phyloP scores from a whole-genome alignment of 108 stramenopile genomes.

The Nitzschia sp. region DNA sequence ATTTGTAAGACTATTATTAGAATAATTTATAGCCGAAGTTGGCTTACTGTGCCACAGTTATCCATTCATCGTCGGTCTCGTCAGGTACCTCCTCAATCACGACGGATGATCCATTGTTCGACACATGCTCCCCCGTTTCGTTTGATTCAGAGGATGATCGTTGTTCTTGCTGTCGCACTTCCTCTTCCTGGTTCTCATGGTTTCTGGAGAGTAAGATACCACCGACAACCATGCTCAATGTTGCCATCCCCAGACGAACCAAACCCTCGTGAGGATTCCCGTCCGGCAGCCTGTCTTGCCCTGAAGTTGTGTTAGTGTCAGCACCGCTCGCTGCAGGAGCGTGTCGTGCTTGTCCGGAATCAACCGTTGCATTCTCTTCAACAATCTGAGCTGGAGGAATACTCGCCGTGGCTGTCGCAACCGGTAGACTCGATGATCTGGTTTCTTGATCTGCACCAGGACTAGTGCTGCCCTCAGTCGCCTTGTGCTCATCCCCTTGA shows the following conservation, averaged over 20 bases:
- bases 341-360: not conserved
- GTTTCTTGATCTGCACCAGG: not conserved
- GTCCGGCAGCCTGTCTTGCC: not conserved
- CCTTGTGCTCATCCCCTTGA: not conserved
- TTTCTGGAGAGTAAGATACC: slow-evolving; percentile 16
- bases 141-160: not conserved
- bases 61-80: slow-evolving; percentile 35
- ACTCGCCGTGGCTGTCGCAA: not conserved
- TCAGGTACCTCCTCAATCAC: slow-evolving; percentile 30
- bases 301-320: not conserved
- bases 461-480: not conserved
- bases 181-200: not conserved
- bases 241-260: slow-evolving; percentile 20
- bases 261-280: slow-evolving; percentile 6
- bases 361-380: not conserved
- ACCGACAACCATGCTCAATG: slow-evolving; percentile 26
- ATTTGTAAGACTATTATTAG: slow-evolving; percentile 45
- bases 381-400: not conserved
- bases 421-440: too few species aligned
- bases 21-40: not conserved
- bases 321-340: not conserved
- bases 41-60: slow-evolving; percentile 22
- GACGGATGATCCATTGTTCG: slow-evolving; percentile 12
- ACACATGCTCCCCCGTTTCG: not conserved
- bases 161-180: not conserved